Evolutionary conservation across 176 grass and related monocot species (phyloP).

Genomic region (Paspalum notatum): DNA sequence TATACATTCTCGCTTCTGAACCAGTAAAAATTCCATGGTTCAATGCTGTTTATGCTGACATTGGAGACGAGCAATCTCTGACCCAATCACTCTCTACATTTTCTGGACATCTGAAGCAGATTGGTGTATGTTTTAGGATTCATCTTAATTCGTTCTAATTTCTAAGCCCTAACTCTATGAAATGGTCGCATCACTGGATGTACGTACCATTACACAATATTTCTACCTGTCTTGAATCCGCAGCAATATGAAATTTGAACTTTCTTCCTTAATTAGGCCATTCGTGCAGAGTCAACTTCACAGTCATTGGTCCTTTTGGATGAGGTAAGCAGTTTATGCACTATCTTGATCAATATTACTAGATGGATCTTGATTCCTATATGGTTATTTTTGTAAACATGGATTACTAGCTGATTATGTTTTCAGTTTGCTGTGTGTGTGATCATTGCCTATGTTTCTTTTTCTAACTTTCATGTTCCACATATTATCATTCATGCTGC

Average conservation of each 20-base stretch:
- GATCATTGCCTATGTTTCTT: background rate
- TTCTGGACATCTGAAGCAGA: conserved; percentile 82
- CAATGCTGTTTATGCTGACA: conserved; percentile 83
- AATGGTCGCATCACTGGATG: conserved; percentile 17
- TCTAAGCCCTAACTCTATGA: conserved; percentile 4
- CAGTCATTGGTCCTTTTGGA: conserved; percentile 79
- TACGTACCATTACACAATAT: background rate
- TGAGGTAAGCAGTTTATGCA: conserved; percentile 56
- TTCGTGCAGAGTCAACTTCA: conserved; percentile 57
- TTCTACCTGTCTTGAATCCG: conserved; percentile 18
- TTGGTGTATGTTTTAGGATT: conserved; percentile 61
- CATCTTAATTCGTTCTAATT: conserved; percentile 9
- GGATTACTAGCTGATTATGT: conserved; percentile 5
- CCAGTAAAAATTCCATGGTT: conserved; percentile 91
- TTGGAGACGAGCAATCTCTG: conserved; percentile 87
- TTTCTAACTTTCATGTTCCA: background rate
- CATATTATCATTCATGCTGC: background rate
- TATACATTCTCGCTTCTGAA: conserved; percentile 80
- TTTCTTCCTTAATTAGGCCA: conserved; percentile 50
- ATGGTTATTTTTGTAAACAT: conserved; percentile 11
- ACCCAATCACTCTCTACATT: conserved; percentile 82
- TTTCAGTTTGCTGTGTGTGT: background rate
- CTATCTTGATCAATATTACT: conserved; percentile 17
- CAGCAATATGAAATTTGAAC: conserved; percentile 25
- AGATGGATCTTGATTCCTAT: conserved; percentile 10